Percentiles rank a stretch among this genome's conserved stretches.
phyloP scores from a whole-genome alignment of 306 rosid species.

The Fagus sylvatica region DNA sequence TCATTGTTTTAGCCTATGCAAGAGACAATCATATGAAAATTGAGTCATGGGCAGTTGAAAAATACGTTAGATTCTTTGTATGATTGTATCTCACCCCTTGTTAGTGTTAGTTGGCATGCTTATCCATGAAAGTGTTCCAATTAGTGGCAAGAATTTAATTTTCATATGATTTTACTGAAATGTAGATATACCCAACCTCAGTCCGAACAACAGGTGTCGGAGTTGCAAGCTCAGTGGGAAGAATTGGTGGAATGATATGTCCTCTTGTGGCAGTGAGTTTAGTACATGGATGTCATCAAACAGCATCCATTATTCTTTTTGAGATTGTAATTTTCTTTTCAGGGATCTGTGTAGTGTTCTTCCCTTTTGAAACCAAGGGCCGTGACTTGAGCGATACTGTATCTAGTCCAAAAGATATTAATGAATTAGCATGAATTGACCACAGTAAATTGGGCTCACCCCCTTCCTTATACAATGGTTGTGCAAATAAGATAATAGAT shows the following conservation, averaged over 20 bases:
- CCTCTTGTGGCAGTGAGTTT: constrained; percentile 88
- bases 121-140: neutral
- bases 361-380: constrained; percentile 91
- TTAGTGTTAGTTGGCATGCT: constrained; percentile 11
- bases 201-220: constrained; percentile 92
- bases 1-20: neutral
- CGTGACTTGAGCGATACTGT: constrained; percentile 62
- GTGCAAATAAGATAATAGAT: constrained; percentile 8
- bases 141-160: constrained; percentile 21
- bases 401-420: constrained; percentile 25
- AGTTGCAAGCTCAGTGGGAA: constrained; percentile 81
- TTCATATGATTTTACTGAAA: constrained; percentile 30
- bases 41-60: too few species aligned
- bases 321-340: constrained; percentile 69
- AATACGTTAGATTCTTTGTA: neutral
- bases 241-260: constrained; percentile 92
- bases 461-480: neutral
- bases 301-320: constrained; percentile 67
- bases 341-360: constrained; percentile 70
- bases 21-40: neutral
- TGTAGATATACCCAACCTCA: constrained; percentile 89
- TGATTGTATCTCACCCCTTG: neutral
- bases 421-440: constrained; percentile 7
- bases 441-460: neutral
- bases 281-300: constrained; percentile 88